Evolutionary conservation across 139 green algal genomes (phyloP), one percentile per base, ranked within the genome.

Genomic region (Microglena sp.): DNA sequence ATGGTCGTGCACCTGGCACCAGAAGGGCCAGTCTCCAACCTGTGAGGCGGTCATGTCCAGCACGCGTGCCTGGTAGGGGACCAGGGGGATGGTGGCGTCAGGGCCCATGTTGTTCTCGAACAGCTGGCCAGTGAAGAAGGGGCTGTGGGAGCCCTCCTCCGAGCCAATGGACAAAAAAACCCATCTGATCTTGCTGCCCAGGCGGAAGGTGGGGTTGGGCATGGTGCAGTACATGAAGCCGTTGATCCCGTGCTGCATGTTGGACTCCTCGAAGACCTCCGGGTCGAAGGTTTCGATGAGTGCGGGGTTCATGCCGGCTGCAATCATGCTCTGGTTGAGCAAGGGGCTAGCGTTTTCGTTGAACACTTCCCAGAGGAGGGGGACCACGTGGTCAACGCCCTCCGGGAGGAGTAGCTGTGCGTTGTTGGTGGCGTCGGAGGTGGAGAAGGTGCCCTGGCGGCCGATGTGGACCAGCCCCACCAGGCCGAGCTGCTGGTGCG

Each of bases 221-320:
- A 77, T 56, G 70, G 78, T 83, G 76, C 82, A 82, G 69, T 72
- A 86, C 28, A 82, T 68, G 64, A 62, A 77, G 56, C 82, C 82
- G 64, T 88, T 88, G 71, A 88, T 72, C 24, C 46, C 56, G 57
- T 86, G 73, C 74, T 80, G 86, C 32, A 78, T 79, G 66, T 83
- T 83, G 43, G 67, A 62, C 60, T 84, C 76, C 46, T 74, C 53
- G 11, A 77, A 34, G 22, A n/a, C n/a, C n/a, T n/a, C n/a, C 44
- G n/a, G 36, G 50, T 32, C 26, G 50, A 59, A 59, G 6, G 50
- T 6, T 11, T 31, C 15, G 50, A 11, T 32, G 15, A 29, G 62
- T 3, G 3, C 24, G 22, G 21, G 27, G 45, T 62, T 44, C 8
- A 64, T 11, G 7, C 56, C 56, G 5, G 46, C 67, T 0, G 53